Base-by-base conservation (phyloP, 371 early-diverging fungal genomes). In the Dichotomocladium elegans region DNA sequence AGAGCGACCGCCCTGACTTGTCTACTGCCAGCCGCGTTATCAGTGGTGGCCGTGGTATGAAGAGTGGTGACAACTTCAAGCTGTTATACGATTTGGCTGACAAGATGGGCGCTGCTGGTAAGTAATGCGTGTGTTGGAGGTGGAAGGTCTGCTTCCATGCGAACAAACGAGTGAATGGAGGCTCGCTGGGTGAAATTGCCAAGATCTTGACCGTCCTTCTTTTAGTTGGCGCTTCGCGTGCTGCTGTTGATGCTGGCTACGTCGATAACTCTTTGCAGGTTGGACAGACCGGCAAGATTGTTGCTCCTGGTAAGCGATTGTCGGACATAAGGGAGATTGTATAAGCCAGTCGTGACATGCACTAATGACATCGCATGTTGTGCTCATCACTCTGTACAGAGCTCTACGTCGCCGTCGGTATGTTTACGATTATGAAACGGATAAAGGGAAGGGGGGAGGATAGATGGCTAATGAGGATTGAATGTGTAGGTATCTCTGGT, bases 261-360 rank as follows among this genome's bases (percentile, higher is more conserved):
- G 96, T 92, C 53, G 89, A 88, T 72, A 97, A 98, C 79, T 92
- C 93, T 25, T 75, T 96, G 41, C 97, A 98, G 80, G 92, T 98
- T 44, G 98, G 98, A 14, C 98, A 98, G 75, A 98, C 98, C 11
- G 98, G 98, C 56, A 96, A 96, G 79, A 93, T 96, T 53, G 89
- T 98, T 56, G 98, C 98, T 15, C 98, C 98, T 41, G 85, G 83
- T 73, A 71, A 59, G 65, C 51, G 4, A 12, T 7, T 22, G 15
- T 14, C n/a, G n/a, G n/a, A 37, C 15, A 25, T 40, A 44, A 33
- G 33, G 29, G 25, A 41, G 24, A 19, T 42, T 35, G 27, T 31
- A 9, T 27, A 37, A 34, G 19, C 9, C 5, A 25, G 17, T 9
- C 3, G 15, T 51, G 51, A 1, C n/a, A 12, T 37, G 15, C 5